Conservation (phyloP, 345 rosid species). For the Ceriops decandra region DNA sequence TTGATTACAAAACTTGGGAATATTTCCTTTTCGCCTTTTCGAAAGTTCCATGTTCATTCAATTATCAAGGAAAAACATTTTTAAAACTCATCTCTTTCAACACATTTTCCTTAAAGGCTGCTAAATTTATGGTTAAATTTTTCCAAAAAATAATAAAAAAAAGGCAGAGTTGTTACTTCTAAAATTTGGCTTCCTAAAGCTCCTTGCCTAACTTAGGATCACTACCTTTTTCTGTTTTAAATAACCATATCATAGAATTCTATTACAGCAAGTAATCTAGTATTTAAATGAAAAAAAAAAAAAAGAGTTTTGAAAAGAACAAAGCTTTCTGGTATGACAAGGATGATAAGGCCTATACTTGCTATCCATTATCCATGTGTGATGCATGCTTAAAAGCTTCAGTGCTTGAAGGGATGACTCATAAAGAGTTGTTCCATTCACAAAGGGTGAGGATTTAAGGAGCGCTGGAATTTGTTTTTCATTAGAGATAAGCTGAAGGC, state of each 20-base stretch:
- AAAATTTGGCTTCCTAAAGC: too few relatives aligned
- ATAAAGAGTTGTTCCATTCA: background rate
- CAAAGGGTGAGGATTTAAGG: background rate
- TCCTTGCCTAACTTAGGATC: too few relatives aligned
- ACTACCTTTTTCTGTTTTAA: background rate
- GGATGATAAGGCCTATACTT: slow-evolving; percentile 7
- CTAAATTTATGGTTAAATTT: too few relatives aligned
- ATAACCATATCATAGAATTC: background rate
- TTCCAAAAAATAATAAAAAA: too few relatives aligned
- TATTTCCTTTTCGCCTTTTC: too few relatives aligned
- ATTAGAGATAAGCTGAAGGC: background rate
- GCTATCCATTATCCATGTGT: background rate
- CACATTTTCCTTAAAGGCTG: too few relatives aligned
- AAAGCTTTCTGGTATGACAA: background rate
- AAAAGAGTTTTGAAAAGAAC: background rate
- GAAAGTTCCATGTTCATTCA: too few relatives aligned
- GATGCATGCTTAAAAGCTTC: background rate
- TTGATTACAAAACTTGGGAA: too few relatives aligned
- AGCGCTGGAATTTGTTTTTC: background rate
- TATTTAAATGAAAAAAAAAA: background rate
- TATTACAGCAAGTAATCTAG: background rate
- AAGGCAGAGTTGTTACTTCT: too few relatives aligned
- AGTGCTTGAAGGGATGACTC: slow-evolving; percentile 8
- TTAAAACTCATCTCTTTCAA: too few relatives aligned
- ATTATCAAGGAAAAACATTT: too few relatives aligned